Evolutionary conservation across 2,329 filamentous ascomycete genomes (phyloP).

Genomic region (Penicillium sp.): DNA sequence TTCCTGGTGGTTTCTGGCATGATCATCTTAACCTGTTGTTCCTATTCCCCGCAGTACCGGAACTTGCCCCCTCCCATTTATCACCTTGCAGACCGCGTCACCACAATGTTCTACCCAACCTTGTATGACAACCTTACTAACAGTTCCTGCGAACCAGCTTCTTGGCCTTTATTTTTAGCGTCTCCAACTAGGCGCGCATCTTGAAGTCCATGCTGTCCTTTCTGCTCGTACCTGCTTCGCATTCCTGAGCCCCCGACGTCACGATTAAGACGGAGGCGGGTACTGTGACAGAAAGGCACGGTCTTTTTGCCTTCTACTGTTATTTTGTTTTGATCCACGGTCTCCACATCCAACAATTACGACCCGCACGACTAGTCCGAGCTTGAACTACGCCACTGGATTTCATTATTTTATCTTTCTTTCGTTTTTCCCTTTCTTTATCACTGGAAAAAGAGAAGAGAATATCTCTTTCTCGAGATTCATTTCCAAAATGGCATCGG

Average conservation of each 20-base stretch:
- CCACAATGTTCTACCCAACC: conserved; percentile 15
- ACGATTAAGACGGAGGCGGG: conserved; percentile 13
- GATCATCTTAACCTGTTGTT: conserved; percentile 19
- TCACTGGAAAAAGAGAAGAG: neutral
- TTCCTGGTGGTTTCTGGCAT: conserved; percentile 17
- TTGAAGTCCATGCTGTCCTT: conserved; percentile 9
- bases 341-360: neutral
- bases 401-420: neutral
- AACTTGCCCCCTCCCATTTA: neutral
- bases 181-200: neutral
- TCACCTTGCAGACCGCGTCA: conserved; percentile 24
- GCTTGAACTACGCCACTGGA: neutral
- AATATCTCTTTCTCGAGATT: neutral
- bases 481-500: conserved; percentile 23
- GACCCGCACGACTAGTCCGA: neutral
- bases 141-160: neutral
- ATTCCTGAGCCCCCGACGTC: conserved; percentile 17
- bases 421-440: neutral
- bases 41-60: neutral
- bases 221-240: conserved; percentile 7
- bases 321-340: conserved; percentile 7
- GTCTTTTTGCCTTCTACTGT: neutral
- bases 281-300: conserved; percentile 11
- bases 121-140: conserved; percentile 19
- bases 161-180: conserved; percentile 7